Percentiles rank a stretch among this genome's conserved stretches.
These are phyloP conservation scores for Tricholoma sp. DNA, from an alignment of 768 basidiomycete species.

Conservation along the genomic window DNA sequence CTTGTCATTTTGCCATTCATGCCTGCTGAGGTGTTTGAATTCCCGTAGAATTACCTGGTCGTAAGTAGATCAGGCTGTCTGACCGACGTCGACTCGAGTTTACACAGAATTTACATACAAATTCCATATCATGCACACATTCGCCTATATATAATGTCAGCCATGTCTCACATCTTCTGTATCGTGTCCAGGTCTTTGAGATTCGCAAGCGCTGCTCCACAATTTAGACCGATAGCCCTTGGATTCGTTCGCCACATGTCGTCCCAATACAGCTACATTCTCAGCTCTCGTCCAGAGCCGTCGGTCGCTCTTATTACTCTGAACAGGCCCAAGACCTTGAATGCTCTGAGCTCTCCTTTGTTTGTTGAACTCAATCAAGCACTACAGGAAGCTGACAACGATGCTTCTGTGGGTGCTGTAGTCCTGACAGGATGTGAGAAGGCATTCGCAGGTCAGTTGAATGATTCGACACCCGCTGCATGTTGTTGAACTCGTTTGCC, in stretches of 20 bases:
- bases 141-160: neutral
- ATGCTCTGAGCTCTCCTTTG: slow-evolving; percentile 79
- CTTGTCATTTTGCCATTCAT: slow-evolving; percentile 45
- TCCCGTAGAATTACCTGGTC: slow-evolving; percentile 10
- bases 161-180: slow-evolving; percentile 20
- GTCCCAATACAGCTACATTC: slow-evolving; percentile 55
- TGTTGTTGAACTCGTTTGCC: neutral
- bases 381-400: slow-evolving; percentile 62
- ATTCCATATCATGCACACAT: too few species aligned
- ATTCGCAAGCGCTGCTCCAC: slow-evolving; percentile 5
- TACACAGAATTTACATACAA: neutral
- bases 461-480: neutral
- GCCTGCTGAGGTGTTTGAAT: slow-evolving; percentile 23
- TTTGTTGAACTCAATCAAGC: slow-evolving; percentile 81
- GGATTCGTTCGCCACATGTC: slow-evolving; percentile 45
- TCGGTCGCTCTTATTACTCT: slow-evolving; percentile 77
- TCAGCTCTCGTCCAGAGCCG: slow-evolving; percentile 63
- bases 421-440: slow-evolving; percentile 90
- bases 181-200: slow-evolving; percentile 14
- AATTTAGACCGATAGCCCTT: slow-evolving; percentile 5
- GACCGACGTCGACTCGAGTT: neutral
- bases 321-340: slow-evolving; percentile 86
- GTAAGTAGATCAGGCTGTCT: too few species aligned
- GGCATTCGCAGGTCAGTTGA: slow-evolving; percentile 85
- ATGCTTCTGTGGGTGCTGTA: slow-evolving; percentile 72